phyloP scores from a whole-genome alignment of 306 rosid species.

The Lagenaria siceraria region DNA sequence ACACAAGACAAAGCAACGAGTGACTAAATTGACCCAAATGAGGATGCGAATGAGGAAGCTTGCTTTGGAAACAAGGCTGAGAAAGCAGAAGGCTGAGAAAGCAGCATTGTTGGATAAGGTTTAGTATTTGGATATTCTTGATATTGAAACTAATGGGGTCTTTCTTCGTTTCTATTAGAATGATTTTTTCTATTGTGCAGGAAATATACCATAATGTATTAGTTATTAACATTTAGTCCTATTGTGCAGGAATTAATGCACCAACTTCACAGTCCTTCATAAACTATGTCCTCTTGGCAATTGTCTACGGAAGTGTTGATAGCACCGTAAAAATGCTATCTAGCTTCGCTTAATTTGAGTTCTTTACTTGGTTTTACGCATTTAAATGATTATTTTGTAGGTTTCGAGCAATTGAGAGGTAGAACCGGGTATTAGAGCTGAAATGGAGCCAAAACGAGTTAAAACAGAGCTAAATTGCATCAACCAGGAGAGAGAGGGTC shows the following conservation, averaged over 20 bases:
- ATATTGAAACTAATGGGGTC: background rate
- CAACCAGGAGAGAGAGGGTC: no score
- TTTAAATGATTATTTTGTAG: no score
- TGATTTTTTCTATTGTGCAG: no score
- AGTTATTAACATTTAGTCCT: background rate
- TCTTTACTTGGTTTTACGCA: no score
- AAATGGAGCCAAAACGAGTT: no score
- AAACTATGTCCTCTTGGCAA: constrained; percentile 65
- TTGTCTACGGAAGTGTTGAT: constrained; percentile 68
- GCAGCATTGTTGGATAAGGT: constrained; percentile 75
- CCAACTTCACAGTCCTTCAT: constrained; percentile 87
- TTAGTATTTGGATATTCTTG: background rate
- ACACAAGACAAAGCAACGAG: constrained; percentile 82
- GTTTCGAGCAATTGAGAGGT: no score
- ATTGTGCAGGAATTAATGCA: constrained; percentile 51
- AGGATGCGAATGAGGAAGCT: constrained; percentile 91
- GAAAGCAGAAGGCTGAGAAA: constrained; percentile 72
- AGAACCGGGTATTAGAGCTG: no score
- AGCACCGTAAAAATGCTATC: no score
- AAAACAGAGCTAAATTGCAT: no score
- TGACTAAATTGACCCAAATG: constrained; percentile 94
- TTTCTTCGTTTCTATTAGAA: background rate
- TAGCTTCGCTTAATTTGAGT: no score
- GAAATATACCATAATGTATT: background rate
- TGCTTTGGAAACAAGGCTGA: constrained; percentile 80